phyloP scores from a whole-genome alignment of 345 rosid species.

The thale cress (Arabidopsis thaliana) region TAIR10.1 NC_003070.9:3934501-3935000 shows the following conservation, averaged over 20 bases:
- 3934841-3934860: slow-evolving; percentile 15
- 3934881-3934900: background rate
- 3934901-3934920: slow-evolving; percentile 11
- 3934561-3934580: background rate
- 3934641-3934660: background rate
- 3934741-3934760: background rate
- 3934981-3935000: background rate
- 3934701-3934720: too few relatives aligned
- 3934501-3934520: background rate
- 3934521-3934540: too few relatives aligned
- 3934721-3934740: too few relatives aligned
- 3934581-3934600: background rate
- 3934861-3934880: slow-evolving; percentile 29
- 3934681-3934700: background rate
- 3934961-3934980: too few relatives aligned
- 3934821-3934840: background rate
- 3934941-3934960: background rate
- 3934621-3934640: too few relatives aligned
- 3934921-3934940: slow-evolving; percentile 22
- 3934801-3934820: background rate
- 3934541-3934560: background rate
- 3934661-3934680: background rate
- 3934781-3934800: background rate
- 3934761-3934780: background rate
- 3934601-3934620: background rate